Base-by-base conservation (phyloP, 345 rosid genomes). In the Lepidium didymum region DNA sequence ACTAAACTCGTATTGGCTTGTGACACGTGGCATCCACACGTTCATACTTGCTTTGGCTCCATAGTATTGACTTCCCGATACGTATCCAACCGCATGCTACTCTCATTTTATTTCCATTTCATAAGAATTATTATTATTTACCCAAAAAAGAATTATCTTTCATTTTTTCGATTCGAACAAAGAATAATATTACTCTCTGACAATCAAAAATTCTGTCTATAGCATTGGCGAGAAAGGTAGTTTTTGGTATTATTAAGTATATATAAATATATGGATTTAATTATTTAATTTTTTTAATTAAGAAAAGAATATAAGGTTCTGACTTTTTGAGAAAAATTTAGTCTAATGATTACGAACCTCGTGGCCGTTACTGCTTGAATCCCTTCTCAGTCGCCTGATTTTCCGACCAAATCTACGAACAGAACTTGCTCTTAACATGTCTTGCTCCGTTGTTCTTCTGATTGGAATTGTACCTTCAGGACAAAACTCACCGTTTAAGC, bases 31-130 rank as follows among this genome's bases (percentile, higher is more conserved):
- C 23, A 87, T 78, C 99, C 99, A 94, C 31, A 94, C 97, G 74
- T 91, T 94, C 27, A 94, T 86, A 74, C 95, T 94, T 33, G 96
- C 97, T 78, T 91, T 94, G 44, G 97, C 96, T 69, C 99, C 99
- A 33, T 87, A 94, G 29, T 91, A 94, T 74, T 83, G 80, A 16
- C 86, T 89, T 51, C 99, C 99, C 67, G 68, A 78, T 70, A 94
- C 92, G 75, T 87, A 94, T 44, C 96, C 99, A 25, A 94, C 97
- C 66, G 99, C 97, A 76, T 94, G 99, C 99, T 94, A 84, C 69
- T n/a, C n/a, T n/a, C 46, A 14, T 44, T n/a, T 16, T 29, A 11
- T 66, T 13, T 72, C 1, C 41, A 52, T 53, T 8, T 55, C n/a
- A n/a, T n/a, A n/a, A n/a, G n/a, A n/a, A n/a, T n/a, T n/a, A n/a